These are phyloP conservation scores for Penicillium paneum DNA, from an alignment of 2,329 filamentous ascomycete species.

Conservation along the genomic window DNA sequence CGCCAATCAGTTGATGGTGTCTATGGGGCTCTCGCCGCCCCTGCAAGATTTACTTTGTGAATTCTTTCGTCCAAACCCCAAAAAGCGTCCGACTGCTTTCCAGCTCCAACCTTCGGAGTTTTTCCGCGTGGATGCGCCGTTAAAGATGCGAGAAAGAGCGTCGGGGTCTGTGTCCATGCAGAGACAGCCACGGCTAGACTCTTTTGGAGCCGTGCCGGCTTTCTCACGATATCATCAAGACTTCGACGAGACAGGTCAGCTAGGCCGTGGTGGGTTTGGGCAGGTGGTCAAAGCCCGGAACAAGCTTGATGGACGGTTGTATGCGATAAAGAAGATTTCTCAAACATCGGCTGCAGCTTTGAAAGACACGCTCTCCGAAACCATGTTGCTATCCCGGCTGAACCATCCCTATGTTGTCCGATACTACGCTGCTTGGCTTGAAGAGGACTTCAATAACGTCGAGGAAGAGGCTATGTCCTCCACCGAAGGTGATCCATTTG, in stretches of 20 bases:
- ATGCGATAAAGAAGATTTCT: conserved; percentile 95
- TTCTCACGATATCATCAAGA: conserved; percentile 81
- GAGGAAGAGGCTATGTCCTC: conserved; percentile 45
- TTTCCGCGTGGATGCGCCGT: conserved; percentile 41
- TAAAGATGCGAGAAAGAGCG: conserved; percentile 41
- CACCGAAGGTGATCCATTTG: conserved; percentile 55
- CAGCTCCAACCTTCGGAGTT: conserved; percentile 58
- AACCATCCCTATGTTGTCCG: conserved; percentile 86
- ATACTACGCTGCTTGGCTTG: conserved; percentile 94
- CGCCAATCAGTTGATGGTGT: conserved; percentile 69
- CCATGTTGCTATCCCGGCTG: conserved; percentile 83
- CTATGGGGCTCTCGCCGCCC: conserved; percentile 67
- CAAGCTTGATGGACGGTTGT: conserved; percentile 87
- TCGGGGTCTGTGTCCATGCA: conserved; percentile 44
- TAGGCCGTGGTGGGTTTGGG: conserved; percentile 93
- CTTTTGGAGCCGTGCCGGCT: conserved; percentile 52
- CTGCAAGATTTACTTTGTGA: conserved; percentile 76
- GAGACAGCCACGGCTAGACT: conserved; percentile 60
- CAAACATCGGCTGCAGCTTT: conserved; percentile 68
- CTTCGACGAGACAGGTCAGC: conserved; percentile 81
- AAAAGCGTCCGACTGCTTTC: conserved; percentile 81
- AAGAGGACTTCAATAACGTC: conserved; percentile 55
- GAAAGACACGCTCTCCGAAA: conserved; percentile 70
- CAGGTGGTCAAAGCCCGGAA: conserved; percentile 95
- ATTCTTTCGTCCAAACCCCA: conserved; percentile 80